These are phyloP conservation scores for Coniferiporia weirii DNA, from an alignment of 1,284 basidiomycete species.

Conservation along the genomic window DNA sequence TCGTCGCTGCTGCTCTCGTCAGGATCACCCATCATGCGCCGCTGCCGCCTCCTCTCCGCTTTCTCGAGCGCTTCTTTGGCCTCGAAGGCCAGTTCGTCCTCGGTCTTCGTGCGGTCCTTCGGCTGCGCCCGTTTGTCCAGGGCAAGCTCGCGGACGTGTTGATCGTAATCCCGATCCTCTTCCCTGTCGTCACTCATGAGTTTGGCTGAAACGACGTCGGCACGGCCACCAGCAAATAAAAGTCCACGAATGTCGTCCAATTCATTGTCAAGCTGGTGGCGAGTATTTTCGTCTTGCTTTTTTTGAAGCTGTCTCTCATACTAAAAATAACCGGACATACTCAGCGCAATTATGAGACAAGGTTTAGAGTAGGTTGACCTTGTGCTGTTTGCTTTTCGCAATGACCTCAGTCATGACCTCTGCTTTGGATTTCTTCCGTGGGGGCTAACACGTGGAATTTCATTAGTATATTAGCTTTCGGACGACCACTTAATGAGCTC, in stretches of 20 bases:
- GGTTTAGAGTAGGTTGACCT: constrained; percentile 42
- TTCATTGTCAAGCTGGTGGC: constrained; percentile 86
- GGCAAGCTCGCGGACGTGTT: constrained; percentile 86
- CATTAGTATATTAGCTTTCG: constrained; percentile 1
- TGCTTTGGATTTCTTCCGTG: constrained; percentile 84
- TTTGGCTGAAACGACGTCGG: constrained; percentile 16
- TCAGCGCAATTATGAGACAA: not conserved
- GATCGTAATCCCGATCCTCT: constrained; percentile 74
- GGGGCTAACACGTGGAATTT: constrained; percentile 46
- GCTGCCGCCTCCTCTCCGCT: constrained; percentile 75
- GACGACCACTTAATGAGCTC: constrained; percentile 13
- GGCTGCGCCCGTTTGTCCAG: constrained; percentile 94
- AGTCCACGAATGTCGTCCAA: constrained; percentile 81
- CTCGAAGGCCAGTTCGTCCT: constrained; percentile 88
- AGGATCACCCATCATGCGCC: constrained; percentile 85
- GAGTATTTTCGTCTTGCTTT: constrained; percentile 81
- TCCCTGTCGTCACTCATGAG: constrained; percentile 31
- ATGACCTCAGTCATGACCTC: constrained; percentile 99
- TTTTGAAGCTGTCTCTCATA: constrained; percentile 82
- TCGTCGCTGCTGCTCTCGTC: constrained; percentile 55
- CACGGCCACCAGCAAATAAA: constrained; percentile 33
- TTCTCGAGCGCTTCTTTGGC: constrained; percentile 85
- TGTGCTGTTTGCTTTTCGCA: constrained; percentile 94
- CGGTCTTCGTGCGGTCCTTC: constrained; percentile 94
- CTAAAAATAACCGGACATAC: constrained; percentile 36